Percentiles rank a stretch among this genome's conserved stretches.
phyloP scores from a whole-genome alignment of 768 basidiomycete species.

The Xerocomus brunneocitrinus region DNA sequence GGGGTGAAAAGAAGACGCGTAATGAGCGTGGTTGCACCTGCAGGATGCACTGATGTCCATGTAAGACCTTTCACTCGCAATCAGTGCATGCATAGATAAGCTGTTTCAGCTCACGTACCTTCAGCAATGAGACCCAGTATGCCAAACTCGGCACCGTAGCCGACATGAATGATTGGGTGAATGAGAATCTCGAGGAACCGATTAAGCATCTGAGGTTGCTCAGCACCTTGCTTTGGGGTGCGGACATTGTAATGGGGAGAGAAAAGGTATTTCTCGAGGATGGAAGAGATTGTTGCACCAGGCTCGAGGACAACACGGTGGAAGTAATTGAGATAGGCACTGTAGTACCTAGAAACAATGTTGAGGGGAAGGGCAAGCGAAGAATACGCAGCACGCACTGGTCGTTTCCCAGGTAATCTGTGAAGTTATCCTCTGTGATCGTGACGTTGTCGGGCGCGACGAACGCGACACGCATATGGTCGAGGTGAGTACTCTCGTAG shows the following conservation, averaged over 20 bases:
- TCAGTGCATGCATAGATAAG: background rate
- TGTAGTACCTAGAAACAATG: slow-evolving; percentile 25
- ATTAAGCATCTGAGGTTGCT: slow-evolving; percentile 54
- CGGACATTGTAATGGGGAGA: slow-evolving; percentile 46
- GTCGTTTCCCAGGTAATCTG: slow-evolving; percentile 29
- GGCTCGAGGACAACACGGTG: slow-evolving; percentile 28
- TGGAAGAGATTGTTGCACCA: slow-evolving; percentile 26
- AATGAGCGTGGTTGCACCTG: slow-evolving; percentile 34
- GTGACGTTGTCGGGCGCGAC: slow-evolving; percentile 18
- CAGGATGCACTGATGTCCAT: slow-evolving; percentile 47
- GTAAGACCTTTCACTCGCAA: slow-evolving; percentile 48
- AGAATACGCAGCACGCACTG: slow-evolving; percentile 17
- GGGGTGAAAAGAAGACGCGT: slow-evolving; percentile 30
- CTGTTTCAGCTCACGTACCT: slow-evolving; percentile 34
- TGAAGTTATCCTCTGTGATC: slow-evolving; percentile 23
- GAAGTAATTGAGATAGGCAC: slow-evolving; percentile 32
- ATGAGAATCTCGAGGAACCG: slow-evolving; percentile 56
- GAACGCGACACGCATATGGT: slow-evolving; percentile 35
- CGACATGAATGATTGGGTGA: slow-evolving; percentile 63
- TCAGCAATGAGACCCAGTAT: slow-evolving; percentile 60
- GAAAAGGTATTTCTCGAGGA: slow-evolving; percentile 63
- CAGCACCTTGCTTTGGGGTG: slow-evolving; percentile 19
- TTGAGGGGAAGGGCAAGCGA: background rate
- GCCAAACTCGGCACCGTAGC: slow-evolving; percentile 62
- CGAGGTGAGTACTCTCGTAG: slow-evolving; percentile 37